phyloP scores from a whole-genome alignment of 106 monocot species.

The Allium sativum region DNA sequence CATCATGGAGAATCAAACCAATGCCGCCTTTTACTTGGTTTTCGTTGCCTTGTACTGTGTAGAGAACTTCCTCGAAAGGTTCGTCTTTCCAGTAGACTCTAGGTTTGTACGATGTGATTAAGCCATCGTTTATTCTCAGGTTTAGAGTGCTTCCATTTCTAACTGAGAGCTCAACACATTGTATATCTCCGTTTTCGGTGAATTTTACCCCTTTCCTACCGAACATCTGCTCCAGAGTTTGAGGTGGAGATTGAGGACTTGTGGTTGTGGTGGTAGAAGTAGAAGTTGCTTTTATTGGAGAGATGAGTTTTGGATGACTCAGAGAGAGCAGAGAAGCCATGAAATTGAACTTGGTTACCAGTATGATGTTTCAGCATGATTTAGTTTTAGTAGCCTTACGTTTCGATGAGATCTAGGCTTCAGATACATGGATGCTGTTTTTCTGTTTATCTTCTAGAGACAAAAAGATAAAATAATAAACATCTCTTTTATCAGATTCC shows the following conservation, averaged over 20 bases:
- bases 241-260: slow-evolving; percentile 8
- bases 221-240: slow-evolving; percentile 52
- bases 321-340: slow-evolving; percentile 66
- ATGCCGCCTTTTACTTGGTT: slow-evolving; percentile 44
- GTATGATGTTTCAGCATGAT: no score
- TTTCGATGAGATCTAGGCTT: no score
- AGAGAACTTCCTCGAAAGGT: slow-evolving; percentile 65
- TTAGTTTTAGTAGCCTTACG: no score
- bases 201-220: slow-evolving; percentile 82
- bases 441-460: no score
- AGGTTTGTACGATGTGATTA: slow-evolving; percentile 86
- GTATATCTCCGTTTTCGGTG: slow-evolving; percentile 24
- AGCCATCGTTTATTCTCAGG: slow-evolving; percentile 47
- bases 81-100: slow-evolving; percentile 92
- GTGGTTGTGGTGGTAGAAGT: slow-evolving; percentile 10
- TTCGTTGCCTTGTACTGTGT: slow-evolving; percentile 15
- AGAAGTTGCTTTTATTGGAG: slow-evolving; percentile 30
- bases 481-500: not conserved
- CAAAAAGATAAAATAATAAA: not conserved
- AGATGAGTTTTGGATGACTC: slow-evolving; percentile 34
- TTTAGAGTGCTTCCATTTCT: slow-evolving; percentile 66
- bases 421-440: no score
- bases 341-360: not conserved
- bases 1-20: slow-evolving; percentile 47
- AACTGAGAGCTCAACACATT: slow-evolving; percentile 48